phyloP scores from a whole-genome alignment of 1,139 yeast species.

The Lodderomyces pseudojiufengensis region DNA sequence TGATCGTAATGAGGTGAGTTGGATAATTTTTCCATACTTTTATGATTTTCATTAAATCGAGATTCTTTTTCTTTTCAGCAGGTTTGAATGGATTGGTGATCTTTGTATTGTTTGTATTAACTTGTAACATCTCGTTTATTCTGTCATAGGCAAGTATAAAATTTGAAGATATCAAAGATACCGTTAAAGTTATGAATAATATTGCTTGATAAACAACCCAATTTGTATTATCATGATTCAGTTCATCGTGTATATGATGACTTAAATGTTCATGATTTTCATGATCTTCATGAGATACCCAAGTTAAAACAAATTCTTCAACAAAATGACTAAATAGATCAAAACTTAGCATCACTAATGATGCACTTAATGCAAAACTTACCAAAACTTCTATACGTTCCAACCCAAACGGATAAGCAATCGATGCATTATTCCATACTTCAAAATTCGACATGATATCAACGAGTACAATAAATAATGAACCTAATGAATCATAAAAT shows the following conservation, averaged over 20 bases:
- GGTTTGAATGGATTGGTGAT: not conserved
- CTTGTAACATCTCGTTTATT: slow-evolving; percentile 33
- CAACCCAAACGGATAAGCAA: slow-evolving; percentile 86
- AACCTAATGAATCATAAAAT: slow-evolving; percentile 83
- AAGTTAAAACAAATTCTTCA: slow-evolving; percentile 63
- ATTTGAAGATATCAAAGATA: slow-evolving; percentile 37
- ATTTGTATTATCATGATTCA: slow-evolving; percentile 32
- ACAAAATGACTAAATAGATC: slow-evolving; percentile 81
- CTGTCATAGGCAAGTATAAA: slow-evolving; percentile 34
- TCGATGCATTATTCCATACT: slow-evolving; percentile 83
- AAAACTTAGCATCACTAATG: slow-evolving; percentile 85
- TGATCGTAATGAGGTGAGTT: slow-evolving; percentile 58
- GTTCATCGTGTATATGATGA: slow-evolving; percentile 51
- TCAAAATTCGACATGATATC: slow-evolving; percentile 85
- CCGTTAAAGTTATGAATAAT: slow-evolving; percentile 24
- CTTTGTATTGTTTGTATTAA: not conserved
- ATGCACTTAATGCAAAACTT: slow-evolving; percentile 83
- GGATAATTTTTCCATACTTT: slow-evolving; percentile 45
- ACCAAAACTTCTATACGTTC: slow-evolving; percentile 84
- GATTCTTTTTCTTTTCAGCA: not conserved
- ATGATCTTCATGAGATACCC: slow-evolving; percentile 38
- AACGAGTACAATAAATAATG: slow-evolving; percentile 65
- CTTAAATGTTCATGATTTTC: slow-evolving; percentile 31
- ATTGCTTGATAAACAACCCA: slow-evolving; percentile 31
- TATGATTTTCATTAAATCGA: slow-evolving; percentile 9